Evolutionary conservation across 1,284 basidiomycete species (phyloP).

Genomic region (Rhizoctonia solani): DNA sequence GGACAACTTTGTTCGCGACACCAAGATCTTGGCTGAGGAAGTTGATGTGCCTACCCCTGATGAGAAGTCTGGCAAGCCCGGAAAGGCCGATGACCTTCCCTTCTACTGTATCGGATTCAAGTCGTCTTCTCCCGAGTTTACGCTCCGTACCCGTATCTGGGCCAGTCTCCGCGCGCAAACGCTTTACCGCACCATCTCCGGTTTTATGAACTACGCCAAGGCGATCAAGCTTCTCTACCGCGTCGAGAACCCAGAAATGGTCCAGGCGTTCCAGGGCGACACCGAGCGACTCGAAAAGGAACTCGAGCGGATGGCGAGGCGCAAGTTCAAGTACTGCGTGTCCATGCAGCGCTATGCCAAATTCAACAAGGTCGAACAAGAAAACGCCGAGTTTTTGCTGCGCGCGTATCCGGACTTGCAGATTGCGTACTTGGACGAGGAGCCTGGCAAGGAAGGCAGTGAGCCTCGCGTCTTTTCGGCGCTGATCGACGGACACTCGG

Average conservation of each 20-base stretch:
- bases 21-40: conserved; percentile 98
- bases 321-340: conserved; percentile 99
- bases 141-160: conserved; percentile 98
- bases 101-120: conserved; percentile 99
- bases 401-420: conserved; percentile 98
- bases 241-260: conserved; percentile 99
- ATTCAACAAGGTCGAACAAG: conserved; percentile 99
- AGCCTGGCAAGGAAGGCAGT: conserved; percentile 88
- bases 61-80: conserved; percentile 74
- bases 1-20: conserved; percentile 99
- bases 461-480: conserved; percentile 96
- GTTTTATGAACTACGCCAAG: conserved; percentile 99
- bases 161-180: conserved; percentile 98
- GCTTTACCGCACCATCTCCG: conserved; percentile 97
- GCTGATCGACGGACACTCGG: conserved; percentile 97
- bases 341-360: conserved; percentile 99
- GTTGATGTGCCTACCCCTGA: conserved; percentile 86
- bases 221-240: conserved; percentile 99
- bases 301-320: conserved; percentile 94
- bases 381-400: conserved; percentile 97
- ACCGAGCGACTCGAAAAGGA: conserved; percentile 98
- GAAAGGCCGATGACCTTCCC: conserved; percentile 92
- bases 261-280: conserved; percentile 96
- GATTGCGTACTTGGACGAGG: conserved; percentile 98
- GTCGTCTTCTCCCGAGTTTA: conserved; percentile 97